A percentile compares a stretch with the other conserved stretches of the same genome.
Evolutionary conservation across 148 eudicot genomes (phyloP).

Genomic region (Beta vulgaris): DNA sequence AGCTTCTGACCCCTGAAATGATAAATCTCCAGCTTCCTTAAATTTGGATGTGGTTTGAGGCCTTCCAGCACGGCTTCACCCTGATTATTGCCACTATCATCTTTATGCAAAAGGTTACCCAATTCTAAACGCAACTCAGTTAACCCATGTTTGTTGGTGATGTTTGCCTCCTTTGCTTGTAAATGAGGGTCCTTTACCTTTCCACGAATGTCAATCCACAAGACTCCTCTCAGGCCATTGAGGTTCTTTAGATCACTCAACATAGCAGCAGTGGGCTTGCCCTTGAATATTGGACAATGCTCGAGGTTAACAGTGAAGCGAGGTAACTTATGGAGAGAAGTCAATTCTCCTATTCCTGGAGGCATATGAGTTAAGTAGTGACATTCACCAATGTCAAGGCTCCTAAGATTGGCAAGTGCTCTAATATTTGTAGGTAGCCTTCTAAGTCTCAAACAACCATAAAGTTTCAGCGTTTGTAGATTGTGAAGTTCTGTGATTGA

Average conservation of each 20-base stretch:
- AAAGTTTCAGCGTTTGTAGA: slow-evolving; percentile 36
- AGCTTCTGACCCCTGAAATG: slow-evolving; percentile 12
- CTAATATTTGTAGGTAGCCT: slow-evolving; percentile 10
- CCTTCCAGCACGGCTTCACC: slow-evolving; percentile 21
- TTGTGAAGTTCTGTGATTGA: slow-evolving; percentile 34
- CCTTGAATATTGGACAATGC: background rate
- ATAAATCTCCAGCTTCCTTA: background rate
- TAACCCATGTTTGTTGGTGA: background rate
- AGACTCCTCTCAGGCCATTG: no score
- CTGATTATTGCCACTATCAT: background rate
- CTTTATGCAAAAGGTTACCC: fast-evolving
- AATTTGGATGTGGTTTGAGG: slow-evolving; percentile 25
- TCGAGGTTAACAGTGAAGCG: background rate
- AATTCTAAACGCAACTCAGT: background rate
- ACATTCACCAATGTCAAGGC: slow-evolving; percentile 6
- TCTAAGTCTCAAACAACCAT: background rate
- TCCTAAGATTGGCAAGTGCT: slow-evolving; percentile 10
- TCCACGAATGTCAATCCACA: background rate
- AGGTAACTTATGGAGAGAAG: slow-evolving; percentile 10
- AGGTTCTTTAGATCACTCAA: slow-evolving; percentile 19
- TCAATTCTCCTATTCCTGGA: slow-evolving; percentile 4
- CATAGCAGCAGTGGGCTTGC: background rate
- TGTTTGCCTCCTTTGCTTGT: slow-evolving; percentile 7
- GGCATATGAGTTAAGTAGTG: background rate
- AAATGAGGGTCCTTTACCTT: background rate